Conservation (phyloP, 106 monocot species). For the Vanilla planifolia region DNA sequence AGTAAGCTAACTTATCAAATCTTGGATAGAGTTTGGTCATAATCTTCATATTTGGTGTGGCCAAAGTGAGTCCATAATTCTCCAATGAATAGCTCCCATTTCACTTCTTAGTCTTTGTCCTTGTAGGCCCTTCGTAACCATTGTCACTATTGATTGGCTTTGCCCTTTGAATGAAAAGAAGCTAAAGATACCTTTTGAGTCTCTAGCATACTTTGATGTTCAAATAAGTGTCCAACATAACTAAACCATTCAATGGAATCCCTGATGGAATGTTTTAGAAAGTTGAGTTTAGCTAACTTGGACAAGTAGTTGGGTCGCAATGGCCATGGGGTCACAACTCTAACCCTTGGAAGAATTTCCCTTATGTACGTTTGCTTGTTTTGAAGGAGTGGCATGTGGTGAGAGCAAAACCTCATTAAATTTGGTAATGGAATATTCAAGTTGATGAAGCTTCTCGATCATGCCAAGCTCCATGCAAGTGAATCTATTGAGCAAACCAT, state of each 20-base stretch:
- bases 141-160: slow-evolving; percentile 6
- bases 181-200: not conserved
- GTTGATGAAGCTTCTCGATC: not conserved
- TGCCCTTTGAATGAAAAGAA: slow-evolving; percentile 7
- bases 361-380: not conserved
- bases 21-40: no score
- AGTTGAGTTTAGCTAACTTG: not conserved
- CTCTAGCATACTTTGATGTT: not conserved
- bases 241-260: slow-evolving; percentile 9
- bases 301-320: not conserved
- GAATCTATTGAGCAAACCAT: not conserved
- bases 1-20: no score
- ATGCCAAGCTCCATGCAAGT: not conserved
- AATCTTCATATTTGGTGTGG: no score
- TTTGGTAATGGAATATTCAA: not conserved
- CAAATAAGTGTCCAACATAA: slow-evolving; percentile 3
- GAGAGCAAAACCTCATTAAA: not conserved
- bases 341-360: no score
- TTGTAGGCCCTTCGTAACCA: not conserved
- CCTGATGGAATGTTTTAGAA: not conserved
- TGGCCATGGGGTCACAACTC: no score
- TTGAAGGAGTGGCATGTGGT: no score
- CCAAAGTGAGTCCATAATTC: no score
- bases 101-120: no score
- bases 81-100: no score